These are phyloP conservation scores for Cercophora samala DNA, from an alignment of 495 filamentous ascomycete species.

Conservation along the genomic window DNA sequence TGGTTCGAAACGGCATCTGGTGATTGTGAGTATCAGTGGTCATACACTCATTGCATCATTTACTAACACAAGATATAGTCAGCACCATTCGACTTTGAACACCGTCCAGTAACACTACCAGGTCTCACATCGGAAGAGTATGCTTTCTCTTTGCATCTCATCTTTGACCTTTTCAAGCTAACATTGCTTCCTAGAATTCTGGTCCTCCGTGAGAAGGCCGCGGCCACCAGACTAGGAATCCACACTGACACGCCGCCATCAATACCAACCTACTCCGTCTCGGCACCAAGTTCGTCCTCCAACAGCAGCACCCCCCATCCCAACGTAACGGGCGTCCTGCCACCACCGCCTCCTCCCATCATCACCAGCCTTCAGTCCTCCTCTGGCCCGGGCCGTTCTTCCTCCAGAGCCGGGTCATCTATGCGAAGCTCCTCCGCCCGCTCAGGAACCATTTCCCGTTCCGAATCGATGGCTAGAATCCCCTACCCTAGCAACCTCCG, in stretches of 20 bases:
- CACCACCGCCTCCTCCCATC: background rate
- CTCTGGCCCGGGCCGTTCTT: background rate
- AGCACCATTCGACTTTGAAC: constrained; percentile 47
- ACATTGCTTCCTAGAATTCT: constrained; percentile 27
- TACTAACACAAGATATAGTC: constrained; percentile 36
- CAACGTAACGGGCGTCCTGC: background rate
- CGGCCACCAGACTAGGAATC: constrained; percentile 35
- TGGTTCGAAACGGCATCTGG: background rate
- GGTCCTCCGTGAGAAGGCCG: constrained; percentile 43
- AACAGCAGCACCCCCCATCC: background rate
- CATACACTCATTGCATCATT: background rate
- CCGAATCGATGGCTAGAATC: constrained; percentile 4
- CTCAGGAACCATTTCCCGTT: constrained; percentile 1
- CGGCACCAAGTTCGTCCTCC: background rate
- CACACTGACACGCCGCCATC: constrained; percentile 4
- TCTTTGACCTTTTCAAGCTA: no score
- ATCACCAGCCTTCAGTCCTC: background rate
- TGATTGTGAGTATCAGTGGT: background rate
- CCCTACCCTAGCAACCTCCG: background rate
- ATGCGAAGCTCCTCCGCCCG: background rate
- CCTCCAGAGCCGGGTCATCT: constrained; percentile 8
- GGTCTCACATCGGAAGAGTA: constrained; percentile 47
- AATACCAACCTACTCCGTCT: background rate
- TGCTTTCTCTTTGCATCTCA: background rate
- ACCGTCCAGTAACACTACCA: constrained; percentile 36